phyloP scores from a whole-genome alignment of 768 basidiomycete species.

The Chalciporus piperatus region DNA sequence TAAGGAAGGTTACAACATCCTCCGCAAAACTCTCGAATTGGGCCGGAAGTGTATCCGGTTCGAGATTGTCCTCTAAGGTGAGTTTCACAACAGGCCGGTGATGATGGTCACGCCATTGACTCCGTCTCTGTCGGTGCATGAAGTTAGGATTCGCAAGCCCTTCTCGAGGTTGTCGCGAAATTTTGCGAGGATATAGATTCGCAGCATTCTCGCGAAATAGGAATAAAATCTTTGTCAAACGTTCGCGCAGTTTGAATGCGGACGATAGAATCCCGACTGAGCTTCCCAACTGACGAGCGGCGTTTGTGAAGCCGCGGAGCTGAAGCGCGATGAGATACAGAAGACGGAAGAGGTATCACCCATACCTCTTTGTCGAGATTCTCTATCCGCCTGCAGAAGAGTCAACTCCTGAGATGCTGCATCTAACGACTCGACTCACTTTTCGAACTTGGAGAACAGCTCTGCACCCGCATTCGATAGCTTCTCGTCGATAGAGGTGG shows the following conservation, averaged over 20 bases:
- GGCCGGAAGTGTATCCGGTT: constrained; percentile 46
- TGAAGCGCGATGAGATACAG: constrained; percentile 20
- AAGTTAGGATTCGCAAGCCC: constrained; percentile 37
- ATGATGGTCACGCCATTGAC: constrained; percentile 34
- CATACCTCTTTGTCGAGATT: constrained; percentile 47
- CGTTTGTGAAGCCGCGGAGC: constrained; percentile 54
- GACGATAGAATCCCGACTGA: constrained; percentile 57
- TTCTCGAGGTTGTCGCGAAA: constrained; percentile 39
- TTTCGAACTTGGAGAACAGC: constrained; percentile 47
- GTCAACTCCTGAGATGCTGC: constrained; percentile 4
- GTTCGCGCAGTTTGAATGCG: constrained; percentile 48
- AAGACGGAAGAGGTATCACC: constrained; percentile 5
- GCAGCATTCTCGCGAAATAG: constrained; percentile 58
- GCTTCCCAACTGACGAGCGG: constrained; percentile 53
- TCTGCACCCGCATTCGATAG: constrained; percentile 49
- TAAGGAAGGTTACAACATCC: constrained; percentile 51
- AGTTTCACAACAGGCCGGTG: constrained; percentile 36
- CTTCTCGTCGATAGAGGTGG: constrained; percentile 49
- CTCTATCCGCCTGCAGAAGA: constrained; percentile 38
- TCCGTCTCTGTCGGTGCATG: constrained; percentile 30
- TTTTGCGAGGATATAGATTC: constrained; percentile 50
- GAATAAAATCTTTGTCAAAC: constrained; percentile 47
- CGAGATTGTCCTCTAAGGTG: constrained; percentile 39
- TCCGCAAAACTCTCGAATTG: constrained; percentile 46
- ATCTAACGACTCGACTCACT: constrained; percentile 26